phyloP scores from a whole-genome alignment of 2,329 filamentous ascomycete genomes.

The Stachybotrys echinatus region DNA sequence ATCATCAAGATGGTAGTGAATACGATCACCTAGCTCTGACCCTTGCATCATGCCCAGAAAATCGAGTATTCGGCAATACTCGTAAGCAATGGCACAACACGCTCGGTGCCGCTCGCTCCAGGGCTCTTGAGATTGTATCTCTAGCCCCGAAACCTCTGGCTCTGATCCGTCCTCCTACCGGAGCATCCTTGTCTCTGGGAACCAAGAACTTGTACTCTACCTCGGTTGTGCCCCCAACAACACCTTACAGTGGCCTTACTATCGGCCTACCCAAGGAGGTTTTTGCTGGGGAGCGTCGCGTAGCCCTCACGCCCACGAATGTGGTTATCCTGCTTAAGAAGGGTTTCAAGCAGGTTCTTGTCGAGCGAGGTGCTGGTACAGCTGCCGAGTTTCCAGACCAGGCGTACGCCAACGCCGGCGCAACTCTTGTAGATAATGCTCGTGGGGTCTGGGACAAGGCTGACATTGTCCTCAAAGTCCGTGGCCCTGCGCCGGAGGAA shows the following conservation, averaged over 20 bases:
- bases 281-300: constrained; percentile 73
- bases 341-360: constrained; percentile 69
- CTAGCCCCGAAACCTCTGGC: constrained; percentile 24
- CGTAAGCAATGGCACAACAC: constrained; percentile 35
- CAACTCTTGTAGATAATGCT: constrained; percentile 64
- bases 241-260: constrained; percentile 65
- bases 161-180: constrained; percentile 33
- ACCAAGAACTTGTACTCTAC: constrained; percentile 31
- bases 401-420: constrained; percentile 73
- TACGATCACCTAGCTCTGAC: constrained; percentile 2
- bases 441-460: constrained; percentile 66
- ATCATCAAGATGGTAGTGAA: not conserved
- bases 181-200: constrained; percentile 17
- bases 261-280: constrained; percentile 77
- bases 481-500: constrained; percentile 66
- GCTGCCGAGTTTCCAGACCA: constrained; percentile 73
- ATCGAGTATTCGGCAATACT: constrained; percentile 11
- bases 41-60: constrained; percentile 10
- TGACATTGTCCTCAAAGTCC: constrained; percentile 80
- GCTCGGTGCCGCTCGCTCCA: constrained; percentile 18
- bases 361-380: constrained; percentile 76
- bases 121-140: constrained; percentile 18
- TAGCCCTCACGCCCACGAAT: constrained; percentile 81
- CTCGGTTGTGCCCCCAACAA: constrained; percentile 34
- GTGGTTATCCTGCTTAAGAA: constrained; percentile 79